phyloP scores from a whole-genome alignment of 352 stramenopile species.

The Pythium folliculosum region DNA sequence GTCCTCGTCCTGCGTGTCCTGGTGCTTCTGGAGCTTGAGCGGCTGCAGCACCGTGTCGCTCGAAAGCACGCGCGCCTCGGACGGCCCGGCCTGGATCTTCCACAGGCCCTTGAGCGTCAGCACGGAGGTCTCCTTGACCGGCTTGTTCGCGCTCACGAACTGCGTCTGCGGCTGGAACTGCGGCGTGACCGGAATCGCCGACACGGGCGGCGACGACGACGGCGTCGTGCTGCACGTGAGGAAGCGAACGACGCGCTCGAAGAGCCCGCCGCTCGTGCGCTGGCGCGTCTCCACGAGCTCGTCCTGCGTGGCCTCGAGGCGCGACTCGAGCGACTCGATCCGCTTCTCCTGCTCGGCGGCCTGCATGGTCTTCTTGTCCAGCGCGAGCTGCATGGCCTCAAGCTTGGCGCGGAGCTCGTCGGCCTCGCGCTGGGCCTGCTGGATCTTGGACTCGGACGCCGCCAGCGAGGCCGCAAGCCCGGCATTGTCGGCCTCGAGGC shows the following conservation, averaged over 20 bases:
- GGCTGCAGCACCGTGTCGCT: slow-evolving; percentile 21
- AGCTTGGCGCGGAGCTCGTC: slow-evolving; percentile 49
- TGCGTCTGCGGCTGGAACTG: slow-evolving; percentile 20
- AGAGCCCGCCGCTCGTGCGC: slow-evolving; percentile 34
- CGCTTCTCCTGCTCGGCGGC: slow-evolving; percentile 60
- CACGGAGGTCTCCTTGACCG: slow-evolving; percentile 29
- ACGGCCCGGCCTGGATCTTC: slow-evolving; percentile 26
- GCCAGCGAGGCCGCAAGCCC: slow-evolving; percentile 42
- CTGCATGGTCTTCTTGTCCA: slow-evolving; percentile 52
- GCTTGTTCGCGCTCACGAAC: slow-evolving; percentile 21
- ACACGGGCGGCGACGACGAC: slow-evolving; percentile 41
- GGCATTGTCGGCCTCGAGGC: slow-evolving; percentile 70
- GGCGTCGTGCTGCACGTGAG: slow-evolving; percentile 70
- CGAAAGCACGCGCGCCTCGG: slow-evolving; percentile 24
- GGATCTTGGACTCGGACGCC: slow-evolving; percentile 45
- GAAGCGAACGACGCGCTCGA: slow-evolving; percentile 84
- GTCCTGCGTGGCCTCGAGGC: slow-evolving; percentile 51
- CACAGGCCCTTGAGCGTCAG: slow-evolving; percentile 35
- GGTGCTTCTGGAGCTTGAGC: slow-evolving; percentile 20
- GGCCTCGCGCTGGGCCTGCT: slow-evolving; percentile 45
- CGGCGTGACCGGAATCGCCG: slow-evolving; percentile 31
- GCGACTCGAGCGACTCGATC: slow-evolving; percentile 58
- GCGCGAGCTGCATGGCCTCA: slow-evolving; percentile 53
- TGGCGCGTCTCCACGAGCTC: slow-evolving; percentile 58
- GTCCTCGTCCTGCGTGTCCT: slow-evolving; percentile 19